Base-by-base conservation (phyloP, 305 asterid genomes). In the Solanum chacoense region DNA sequence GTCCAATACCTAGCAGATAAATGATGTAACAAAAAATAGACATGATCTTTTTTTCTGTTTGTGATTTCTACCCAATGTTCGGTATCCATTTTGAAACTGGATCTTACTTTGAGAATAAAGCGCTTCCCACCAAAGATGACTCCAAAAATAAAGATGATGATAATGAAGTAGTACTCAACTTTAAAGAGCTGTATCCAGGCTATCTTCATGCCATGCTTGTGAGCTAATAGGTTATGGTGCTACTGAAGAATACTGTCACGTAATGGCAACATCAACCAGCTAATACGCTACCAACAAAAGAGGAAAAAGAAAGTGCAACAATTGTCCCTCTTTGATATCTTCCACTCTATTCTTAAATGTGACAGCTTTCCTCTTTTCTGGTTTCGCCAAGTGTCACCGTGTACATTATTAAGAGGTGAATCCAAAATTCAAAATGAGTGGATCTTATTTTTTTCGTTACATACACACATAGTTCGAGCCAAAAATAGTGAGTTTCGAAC, bases 231-330 rank as follows among this genome's bases (percentile, higher is more conserved):
- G 73, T 83, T 26, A 83, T 11, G 87, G 73, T 50, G 73, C 73
- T 31, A 83, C 73, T 18, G 73, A 20, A 83, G 42, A 50, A 31
- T 18, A 83, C 42, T 20, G 42, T 83, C 73, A 50, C 73, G 42
- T 50, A 83, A 50, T 83, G 87, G 87, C 87, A 83, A 83, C 87
- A 50, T 83, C 87, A 83, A 83, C 86, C 86, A 83, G 87, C 87
- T 83, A 50, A 31, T 50, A 50, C 42, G 16, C 73, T 20, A 83
- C 86, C 73, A 42, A 81, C 86, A 81, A 36, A 81, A 38, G 34
- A 80, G 63, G 24, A 81, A 81, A 29, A 31, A 20, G 28, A 83
- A 32, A 31, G 73, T 29, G 87, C 11, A 50, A 50, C 87, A 50
- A 3, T 22, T 42, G 28, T 8, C 9, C 71, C 14, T 24, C 34